Conservation (phyloP, 257 asterid genomes). For the Haberlea rhodopensis region DNA sequence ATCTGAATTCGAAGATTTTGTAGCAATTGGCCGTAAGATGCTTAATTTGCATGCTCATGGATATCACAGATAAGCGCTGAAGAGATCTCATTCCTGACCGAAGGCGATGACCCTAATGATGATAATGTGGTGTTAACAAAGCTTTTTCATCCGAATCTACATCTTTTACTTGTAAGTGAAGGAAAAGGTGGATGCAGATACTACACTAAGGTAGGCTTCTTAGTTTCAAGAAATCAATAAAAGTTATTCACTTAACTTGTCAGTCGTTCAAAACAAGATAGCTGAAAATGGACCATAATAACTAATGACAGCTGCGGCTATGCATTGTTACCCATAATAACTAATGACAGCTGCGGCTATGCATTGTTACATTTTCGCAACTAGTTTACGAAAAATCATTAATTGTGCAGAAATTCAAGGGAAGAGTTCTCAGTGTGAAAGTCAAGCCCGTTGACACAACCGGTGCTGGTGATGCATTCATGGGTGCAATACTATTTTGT, state of each 20-base stretch:
- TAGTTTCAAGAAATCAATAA: constrained; percentile 7
- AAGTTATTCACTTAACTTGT: background rate
- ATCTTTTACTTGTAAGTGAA: constrained; percentile 74
- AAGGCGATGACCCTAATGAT: constrained; percentile 60
- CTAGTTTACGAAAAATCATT: background rate
- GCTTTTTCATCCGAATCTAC: constrained; percentile 75
- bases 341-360: background rate
- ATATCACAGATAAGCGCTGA: constrained; percentile 79
- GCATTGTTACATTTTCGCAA: background rate
- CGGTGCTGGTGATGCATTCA: constrained; percentile 96
- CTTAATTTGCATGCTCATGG: constrained; percentile 10
- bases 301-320: no score
- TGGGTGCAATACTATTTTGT: constrained; percentile 63
- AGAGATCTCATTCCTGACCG: constrained; percentile 74
- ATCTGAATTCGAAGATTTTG: constrained; percentile 1
- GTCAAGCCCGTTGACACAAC: constrained; percentile 79
- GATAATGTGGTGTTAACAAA: constrained; percentile 72
- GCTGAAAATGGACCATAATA: background rate
- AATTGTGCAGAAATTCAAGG: constrained; percentile 65
- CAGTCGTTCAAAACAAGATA: background rate
- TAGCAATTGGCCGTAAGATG: background rate
- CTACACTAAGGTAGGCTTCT: constrained; percentile 67
- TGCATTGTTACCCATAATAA: no score
- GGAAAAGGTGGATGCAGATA: constrained; percentile 87
- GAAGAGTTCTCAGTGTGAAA: constrained; percentile 62